These are phyloP conservation scores for Argentina anserina DNA, from an alignment of 306 rosid species.

Conservation along the genomic window DNA sequence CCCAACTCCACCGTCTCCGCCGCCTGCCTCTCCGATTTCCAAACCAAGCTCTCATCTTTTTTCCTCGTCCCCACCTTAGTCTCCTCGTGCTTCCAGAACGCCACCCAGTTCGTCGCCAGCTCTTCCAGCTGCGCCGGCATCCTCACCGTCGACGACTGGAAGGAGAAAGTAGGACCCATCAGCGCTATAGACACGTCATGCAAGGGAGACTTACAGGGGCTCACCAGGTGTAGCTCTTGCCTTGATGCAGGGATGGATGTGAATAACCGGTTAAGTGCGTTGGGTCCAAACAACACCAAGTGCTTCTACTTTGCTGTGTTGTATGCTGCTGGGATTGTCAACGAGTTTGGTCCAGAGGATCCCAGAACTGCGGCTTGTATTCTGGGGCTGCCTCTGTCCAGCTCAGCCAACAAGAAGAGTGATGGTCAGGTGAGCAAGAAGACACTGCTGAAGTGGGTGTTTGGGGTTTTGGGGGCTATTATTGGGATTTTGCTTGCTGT, in stretches of 20 bases:
- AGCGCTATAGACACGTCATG: conserved; percentile 43
- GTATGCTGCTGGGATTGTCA: conserved; percentile 61
- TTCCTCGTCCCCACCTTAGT: conserved; percentile 35
- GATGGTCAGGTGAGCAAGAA: conserved; percentile 19
- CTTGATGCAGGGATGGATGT: conserved; percentile 45
- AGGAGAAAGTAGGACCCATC: conserved; percentile 27
- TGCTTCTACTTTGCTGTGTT: conserved; percentile 49
- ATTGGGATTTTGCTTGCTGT: conserved; percentile 37
- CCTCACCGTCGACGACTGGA: conserved; percentile 45
- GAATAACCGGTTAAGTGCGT: conserved; percentile 17
- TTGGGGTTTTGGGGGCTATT: conserved; percentile 47
- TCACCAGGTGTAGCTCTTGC: conserved; percentile 42
- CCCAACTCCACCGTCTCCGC: conserved; percentile 43
- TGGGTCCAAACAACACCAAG: conserved; percentile 31
- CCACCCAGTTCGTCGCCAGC: conserved; percentile 48
- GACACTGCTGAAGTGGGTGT: conserved; percentile 33
- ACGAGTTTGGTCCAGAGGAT: conserved; percentile 57
- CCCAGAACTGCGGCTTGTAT: conserved; percentile 48
- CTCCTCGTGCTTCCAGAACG: conserved; percentile 40
- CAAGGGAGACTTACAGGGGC: conserved; percentile 37
- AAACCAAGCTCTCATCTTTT: conserved; percentile 30
- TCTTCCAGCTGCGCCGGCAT: conserved; percentile 56
- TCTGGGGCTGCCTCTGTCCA: conserved; percentile 44
- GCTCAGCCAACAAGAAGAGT: conserved; percentile 16
- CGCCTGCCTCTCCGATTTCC: conserved; percentile 49